A percentile compares a stretch with the other conserved stretches of the same genome.
phyloP scores from a whole-genome alignment of 305 asterid genomes.

The Solanum hybrid region DNA sequence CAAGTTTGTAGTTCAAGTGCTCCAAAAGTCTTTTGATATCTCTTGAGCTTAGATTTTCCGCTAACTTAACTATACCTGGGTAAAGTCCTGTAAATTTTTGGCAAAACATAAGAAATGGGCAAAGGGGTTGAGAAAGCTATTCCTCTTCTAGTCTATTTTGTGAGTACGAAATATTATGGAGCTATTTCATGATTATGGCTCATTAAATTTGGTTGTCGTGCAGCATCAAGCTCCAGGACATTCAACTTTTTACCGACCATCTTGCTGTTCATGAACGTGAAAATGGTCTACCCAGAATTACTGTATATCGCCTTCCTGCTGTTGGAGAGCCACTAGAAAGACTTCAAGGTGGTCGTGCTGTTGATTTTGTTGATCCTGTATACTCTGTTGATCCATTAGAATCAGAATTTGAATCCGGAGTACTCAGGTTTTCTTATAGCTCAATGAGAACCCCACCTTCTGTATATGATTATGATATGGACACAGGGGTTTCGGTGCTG shows the following conservation, averaged over 20 bases:
- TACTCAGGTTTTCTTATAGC: slow-evolving; percentile 66
- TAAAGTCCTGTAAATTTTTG: neutral
- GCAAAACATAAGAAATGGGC: neutral
- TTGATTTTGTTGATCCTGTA: slow-evolving; percentile 70
- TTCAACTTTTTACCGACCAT: slow-evolving; percentile 63
- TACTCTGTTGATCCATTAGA: slow-evolving; percentile 55
- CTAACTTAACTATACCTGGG: neutral
- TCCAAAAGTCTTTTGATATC: neutral
- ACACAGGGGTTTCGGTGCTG: slow-evolving; percentile 66
- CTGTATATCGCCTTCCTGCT: slow-evolving; percentile 57
- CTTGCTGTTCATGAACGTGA: slow-evolving; percentile 81
- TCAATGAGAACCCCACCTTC: slow-evolving; percentile 90
- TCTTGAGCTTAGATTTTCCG: neutral
- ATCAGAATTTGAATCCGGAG: slow-evolving; percentile 68
- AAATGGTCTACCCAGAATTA: slow-evolving; percentile 67
- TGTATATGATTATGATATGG: slow-evolving; percentile 86
- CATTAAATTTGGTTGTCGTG: slow-evolving; percentile 14
- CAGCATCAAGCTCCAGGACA: slow-evolving; percentile 80
- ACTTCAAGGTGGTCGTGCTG: slow-evolving; percentile 61
- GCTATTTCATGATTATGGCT: neutral
- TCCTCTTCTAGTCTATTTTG: slow-evolving; percentile 1
- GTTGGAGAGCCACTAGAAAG: slow-evolving; percentile 56
- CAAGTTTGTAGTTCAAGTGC: too few species aligned
- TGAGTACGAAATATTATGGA: neutral
- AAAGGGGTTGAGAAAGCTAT: neutral